Evolutionary conservation across 2,329 filamentous ascomycete genomes (phyloP).

Genomic region (Pezicula radicicola): DNA sequence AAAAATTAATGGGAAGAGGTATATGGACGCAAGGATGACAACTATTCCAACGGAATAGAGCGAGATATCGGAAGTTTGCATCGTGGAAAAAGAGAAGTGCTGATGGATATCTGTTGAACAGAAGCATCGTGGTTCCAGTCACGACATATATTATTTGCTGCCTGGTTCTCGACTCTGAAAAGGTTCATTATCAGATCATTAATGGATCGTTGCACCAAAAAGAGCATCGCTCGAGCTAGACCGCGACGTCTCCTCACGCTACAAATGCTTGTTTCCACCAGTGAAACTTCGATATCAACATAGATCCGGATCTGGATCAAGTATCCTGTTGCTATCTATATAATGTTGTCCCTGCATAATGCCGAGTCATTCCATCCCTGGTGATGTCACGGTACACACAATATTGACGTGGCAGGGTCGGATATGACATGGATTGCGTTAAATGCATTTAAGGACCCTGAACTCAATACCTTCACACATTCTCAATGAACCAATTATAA

Average conservation of each 20-base stretch:
- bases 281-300: background rate
- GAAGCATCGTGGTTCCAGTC: background rate
- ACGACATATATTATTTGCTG: background rate
- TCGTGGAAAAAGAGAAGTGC: background rate
- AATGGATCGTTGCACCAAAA: background rate
- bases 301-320: background rate
- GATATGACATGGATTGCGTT: no score
- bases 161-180: background rate
- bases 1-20: background rate
- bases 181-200: background rate
- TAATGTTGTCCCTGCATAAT: no score
- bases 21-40: background rate
- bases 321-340: background rate
- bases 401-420: no score
- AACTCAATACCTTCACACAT: no score
- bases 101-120: no score
- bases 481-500: no score
- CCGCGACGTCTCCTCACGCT: background rate
- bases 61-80: background rate
- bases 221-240: background rate
- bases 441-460: no score
- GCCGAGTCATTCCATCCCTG: no score
- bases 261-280: background rate
- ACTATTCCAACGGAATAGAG: constrained; percentile 4
- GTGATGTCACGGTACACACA: no score